Evolutionary conservation across 2,329 filamentous ascomycete species (phyloP).

Genomic region (Alternaria infectoria): DNA sequence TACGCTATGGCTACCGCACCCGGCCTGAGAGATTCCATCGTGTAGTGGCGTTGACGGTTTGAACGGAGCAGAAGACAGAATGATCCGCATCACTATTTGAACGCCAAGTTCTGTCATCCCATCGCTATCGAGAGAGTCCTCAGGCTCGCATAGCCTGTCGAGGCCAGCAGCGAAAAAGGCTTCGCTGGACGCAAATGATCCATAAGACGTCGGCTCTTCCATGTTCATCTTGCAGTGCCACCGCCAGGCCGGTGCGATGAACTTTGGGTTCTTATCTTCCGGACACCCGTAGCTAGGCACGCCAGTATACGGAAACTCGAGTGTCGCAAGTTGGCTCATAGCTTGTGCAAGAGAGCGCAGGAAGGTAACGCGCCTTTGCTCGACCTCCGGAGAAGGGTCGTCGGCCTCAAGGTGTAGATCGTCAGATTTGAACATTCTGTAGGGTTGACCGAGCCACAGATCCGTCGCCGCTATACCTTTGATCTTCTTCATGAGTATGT

Average conservation of each 20-base stretch:
- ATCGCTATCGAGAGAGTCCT: not conserved
- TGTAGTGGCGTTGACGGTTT: not conserved
- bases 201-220: not conserved
- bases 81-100: not conserved
- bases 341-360: slow-evolving; percentile 17
- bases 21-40: not conserved
- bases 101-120: not conserved
- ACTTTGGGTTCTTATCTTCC: not conserved
- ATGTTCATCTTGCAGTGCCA: slow-evolving; percentile 1
- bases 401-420: not conserved
- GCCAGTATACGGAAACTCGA: slow-evolving; percentile 19
- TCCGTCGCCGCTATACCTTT: slow-evolving; percentile 12
- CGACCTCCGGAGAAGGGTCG: not conserved
- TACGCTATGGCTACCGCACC: not conserved
- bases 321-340: slow-evolving; percentile 10
- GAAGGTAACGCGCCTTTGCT: slow-evolving; percentile 16
- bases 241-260: not conserved
- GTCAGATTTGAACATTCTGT: not conserved
- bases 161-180: slow-evolving; percentile 2
- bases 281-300: slow-evolving; percentile 5
- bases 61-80: not conserved
- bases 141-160: not conserved
- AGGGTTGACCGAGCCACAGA: slow-evolving; percentile 16
- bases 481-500: slow-evolving; percentile 23
- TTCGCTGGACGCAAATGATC: slow-evolving; percentile 5